Conservation (phyloP, 768 basidiomycete genomes). For the Multifurca ochricompacta region DNA sequence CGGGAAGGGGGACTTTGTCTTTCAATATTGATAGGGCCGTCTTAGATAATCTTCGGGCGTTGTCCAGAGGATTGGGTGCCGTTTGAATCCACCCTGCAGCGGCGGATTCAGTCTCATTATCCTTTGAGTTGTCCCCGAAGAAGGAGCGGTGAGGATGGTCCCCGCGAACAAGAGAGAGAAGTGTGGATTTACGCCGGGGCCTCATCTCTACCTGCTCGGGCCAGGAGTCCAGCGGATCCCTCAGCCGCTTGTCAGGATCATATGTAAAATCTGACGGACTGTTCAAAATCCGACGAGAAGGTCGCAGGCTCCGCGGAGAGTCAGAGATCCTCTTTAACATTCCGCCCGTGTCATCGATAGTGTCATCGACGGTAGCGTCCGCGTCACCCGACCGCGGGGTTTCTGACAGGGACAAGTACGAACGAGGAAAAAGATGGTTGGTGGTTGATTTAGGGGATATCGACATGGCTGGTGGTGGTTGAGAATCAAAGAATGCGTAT, state of each 20-base stretch:
- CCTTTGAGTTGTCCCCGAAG: constrained; percentile 3
- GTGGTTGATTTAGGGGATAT: not conserved
- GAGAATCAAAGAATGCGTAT: not conserved
- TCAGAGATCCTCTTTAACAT: not conserved
- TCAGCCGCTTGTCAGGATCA: not conserved
- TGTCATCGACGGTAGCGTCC: not conserved
- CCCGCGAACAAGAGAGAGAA: constrained; percentile 10
- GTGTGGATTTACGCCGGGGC: constrained; percentile 9
- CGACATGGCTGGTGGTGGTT: constrained; percentile 12
- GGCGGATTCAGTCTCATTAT: not conserved
- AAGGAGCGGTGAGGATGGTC: constrained; percentile 13
- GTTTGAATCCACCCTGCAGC: not conserved
- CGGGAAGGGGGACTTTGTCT: constrained; percentile 7
- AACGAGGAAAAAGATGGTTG: not conserved
- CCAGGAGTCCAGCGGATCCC: constrained; percentile 10
- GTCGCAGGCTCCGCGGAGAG: not conserved
- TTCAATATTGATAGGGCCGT: constrained; percentile 8
- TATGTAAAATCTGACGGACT: constrained; percentile 5
- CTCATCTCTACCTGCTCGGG: constrained; percentile 12
- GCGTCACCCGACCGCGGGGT: not conserved
- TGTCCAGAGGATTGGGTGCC: not conserved
- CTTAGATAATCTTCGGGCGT: not conserved
- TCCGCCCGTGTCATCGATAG: not conserved
- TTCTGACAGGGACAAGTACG: not conserved
- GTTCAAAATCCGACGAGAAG: not conserved